These are phyloP conservation scores for Gossypium davidsonii DNA, from an alignment of 441 rosid genomes.

Conservation along the genomic window DNA sequence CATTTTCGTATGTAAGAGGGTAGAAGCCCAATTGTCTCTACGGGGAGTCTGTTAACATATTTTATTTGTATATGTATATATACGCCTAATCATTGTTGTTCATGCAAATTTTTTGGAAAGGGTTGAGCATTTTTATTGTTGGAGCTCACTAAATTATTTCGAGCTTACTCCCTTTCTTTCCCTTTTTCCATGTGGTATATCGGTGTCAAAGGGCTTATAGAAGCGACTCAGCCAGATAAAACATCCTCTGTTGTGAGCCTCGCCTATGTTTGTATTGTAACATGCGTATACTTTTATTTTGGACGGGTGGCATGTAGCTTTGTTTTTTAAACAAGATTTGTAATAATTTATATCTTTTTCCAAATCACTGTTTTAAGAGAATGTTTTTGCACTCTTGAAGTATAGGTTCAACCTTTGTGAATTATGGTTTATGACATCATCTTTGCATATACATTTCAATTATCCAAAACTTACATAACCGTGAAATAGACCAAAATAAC, in stretches of 20 bases:
- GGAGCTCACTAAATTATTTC: not conserved
- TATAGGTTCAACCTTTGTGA: not conserved
- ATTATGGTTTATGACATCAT: not conserved
- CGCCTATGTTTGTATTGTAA: not conserved
- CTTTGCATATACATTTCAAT: no score
- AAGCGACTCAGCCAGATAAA: not conserved
- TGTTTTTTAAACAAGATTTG: not conserved
- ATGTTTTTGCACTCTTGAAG: not conserved
- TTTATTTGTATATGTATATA: not conserved
- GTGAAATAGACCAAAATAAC: no score
- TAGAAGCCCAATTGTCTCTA: not conserved
- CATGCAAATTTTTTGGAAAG: not conserved
- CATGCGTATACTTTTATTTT: no score
- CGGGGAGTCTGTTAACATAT: not conserved
- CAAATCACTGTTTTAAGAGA: not conserved
- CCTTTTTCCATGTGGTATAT: not conserved
- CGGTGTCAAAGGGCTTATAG: not conserved
- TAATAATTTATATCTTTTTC: no score
- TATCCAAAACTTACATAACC: no score
- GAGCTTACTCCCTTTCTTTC: not conserved
- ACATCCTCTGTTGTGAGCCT: not conserved
- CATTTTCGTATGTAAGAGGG: not conserved
- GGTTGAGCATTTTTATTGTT: not conserved
- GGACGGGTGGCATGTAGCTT: not conserved
- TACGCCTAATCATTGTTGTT: not conserved